Conservation (phyloP, 2,329 filamentous ascomycete species). For the Cercospora canescens region DNA sequence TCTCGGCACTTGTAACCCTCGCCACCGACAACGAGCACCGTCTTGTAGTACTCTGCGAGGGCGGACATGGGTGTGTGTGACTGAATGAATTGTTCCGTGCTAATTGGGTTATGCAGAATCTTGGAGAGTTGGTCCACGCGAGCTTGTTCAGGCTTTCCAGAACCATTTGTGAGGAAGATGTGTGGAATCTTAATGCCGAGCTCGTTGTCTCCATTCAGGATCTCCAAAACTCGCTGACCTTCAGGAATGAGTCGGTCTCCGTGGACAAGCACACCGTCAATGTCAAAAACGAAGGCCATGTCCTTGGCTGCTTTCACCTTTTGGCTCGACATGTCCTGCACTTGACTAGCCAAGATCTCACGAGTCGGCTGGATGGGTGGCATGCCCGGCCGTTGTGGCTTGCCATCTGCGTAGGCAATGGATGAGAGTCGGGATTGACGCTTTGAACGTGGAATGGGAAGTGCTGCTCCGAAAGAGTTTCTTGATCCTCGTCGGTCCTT, state of each 20-base stretch:
- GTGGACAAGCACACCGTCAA: conserved; percentile 73
- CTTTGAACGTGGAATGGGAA: conserved; percentile 72
- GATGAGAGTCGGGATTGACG: conserved; percentile 68
- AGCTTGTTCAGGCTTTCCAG: conserved; percentile 67
- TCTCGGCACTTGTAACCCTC: conserved; percentile 74
- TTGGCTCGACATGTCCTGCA: conserved; percentile 66
- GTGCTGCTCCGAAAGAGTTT: conserved; percentile 72
- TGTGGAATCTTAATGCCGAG: conserved; percentile 75
- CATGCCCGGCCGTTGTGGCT: conserved; percentile 56
- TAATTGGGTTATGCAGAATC: conserved; percentile 66
- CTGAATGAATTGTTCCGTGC: conserved; percentile 74
- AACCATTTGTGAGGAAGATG: conserved; percentile 75
- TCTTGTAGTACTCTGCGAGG: conserved; percentile 73
- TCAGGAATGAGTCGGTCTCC: conserved; percentile 70
- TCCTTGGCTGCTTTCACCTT: conserved; percentile 72
- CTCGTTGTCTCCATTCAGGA: conserved; percentile 74
- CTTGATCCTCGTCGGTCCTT: conserved; percentile 67
- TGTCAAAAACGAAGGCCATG: conserved; percentile 81
- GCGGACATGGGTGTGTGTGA: conserved; percentile 77
- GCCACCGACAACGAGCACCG: conserved; percentile 72
- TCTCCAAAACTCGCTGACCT: conserved; percentile 65
- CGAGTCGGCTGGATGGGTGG: conserved; percentile 61
- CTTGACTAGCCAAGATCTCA: conserved; percentile 68
- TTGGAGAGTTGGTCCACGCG: conserved; percentile 67
- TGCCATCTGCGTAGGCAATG: conserved; percentile 52